Evolutionary conservation across 2,329 filamentous ascomycete genomes (phyloP), one percentile per base, ranked within the genome.

Genomic region (Penicillium hesseltinei): DNA sequence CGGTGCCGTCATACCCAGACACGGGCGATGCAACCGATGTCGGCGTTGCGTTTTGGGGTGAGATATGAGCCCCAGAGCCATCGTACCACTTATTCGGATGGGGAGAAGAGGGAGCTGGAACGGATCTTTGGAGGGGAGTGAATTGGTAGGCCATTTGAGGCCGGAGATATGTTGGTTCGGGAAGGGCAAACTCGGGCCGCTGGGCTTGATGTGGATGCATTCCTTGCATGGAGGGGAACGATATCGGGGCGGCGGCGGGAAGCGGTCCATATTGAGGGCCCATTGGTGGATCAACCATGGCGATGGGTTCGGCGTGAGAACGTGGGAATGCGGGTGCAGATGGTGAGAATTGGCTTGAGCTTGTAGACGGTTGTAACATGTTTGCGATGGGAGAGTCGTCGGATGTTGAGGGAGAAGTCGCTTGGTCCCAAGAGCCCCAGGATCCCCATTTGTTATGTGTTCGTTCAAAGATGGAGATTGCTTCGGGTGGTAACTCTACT

Each of bases 401-500:
- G 7, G 70, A 67, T 23, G 63, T 56, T 17, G 70, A 64, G 7
- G 73, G 71, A 3, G 73, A 74, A 55, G 69, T 52, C 21, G 69
- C 61, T 63, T 70, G 68, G 61, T 73, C 81, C 52, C 83, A 76
- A 2, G 72, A 70, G 11, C 74, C 73, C 82, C 88, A 92, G 2
- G 82, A 83, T 1, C 91, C 91, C 74, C 90, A 96, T 74, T 88
- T 93, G 44, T 84, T 80, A 68, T 95, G 90, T 2, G 91, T 89
- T 36, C 91, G 84, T 48, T 86, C 81, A n/a, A 97, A 82, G 2
- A 95, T 86, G 2, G 82, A 77, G 0, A 84, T 81, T 0, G 92
- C 93, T 73, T 97, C 93, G 58, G 91, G 88, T 0, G 94, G 93
- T 10, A 97, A 75, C 55, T 91, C 87, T 43, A 96, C 88, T 19